Conservation (phyloP, 1,284 basidiomycete genomes). For the Leccinum subspadiceum region DNA sequence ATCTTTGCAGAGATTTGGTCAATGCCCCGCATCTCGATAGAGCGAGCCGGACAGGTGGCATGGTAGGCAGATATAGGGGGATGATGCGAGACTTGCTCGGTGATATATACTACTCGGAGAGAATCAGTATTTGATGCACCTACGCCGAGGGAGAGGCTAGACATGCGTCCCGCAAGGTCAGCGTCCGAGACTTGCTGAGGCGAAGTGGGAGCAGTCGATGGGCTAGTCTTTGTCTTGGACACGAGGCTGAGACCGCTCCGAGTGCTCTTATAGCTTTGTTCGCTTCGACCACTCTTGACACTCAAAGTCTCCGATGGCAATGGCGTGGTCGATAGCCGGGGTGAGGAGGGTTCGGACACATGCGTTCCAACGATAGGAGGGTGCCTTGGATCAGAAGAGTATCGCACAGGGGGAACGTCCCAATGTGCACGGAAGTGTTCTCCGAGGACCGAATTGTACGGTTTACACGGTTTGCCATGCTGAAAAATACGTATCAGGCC, state of each 20-base stretch:
- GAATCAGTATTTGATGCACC: slow-evolving; percentile 22
- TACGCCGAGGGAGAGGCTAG: slow-evolving; percentile 55
- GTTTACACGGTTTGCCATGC: slow-evolving; percentile 92
- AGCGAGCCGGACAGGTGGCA: slow-evolving; percentile 72
- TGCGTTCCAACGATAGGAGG: slow-evolving; percentile 49
- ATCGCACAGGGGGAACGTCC: slow-evolving; percentile 67
- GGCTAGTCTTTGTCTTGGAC: slow-evolving; percentile 47
- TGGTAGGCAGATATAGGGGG: slow-evolving; percentile 92
- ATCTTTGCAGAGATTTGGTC: slow-evolving; percentile 95
- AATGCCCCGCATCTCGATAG: slow-evolving; percentile 72
- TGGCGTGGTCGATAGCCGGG: slow-evolving; percentile 28
- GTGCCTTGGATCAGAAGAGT: slow-evolving; percentile 47
- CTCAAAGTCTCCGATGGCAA: slow-evolving; percentile 49
- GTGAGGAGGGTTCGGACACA: slow-evolving; percentile 33
- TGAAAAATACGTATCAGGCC: slow-evolving; percentile 28
- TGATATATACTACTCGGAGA: slow-evolving; percentile 69
- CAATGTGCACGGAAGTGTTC: slow-evolving; percentile 91
- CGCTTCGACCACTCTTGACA: slow-evolving; percentile 46
- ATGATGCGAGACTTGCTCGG: slow-evolving; percentile 93
- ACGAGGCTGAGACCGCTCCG: slow-evolving; percentile 53
- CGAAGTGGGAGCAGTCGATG: slow-evolving; percentile 59
- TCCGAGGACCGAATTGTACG: slow-evolving; percentile 92
- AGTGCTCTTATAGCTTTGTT: slow-evolving; percentile 54
- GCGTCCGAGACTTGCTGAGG: slow-evolving; percentile 41
- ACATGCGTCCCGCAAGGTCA: slow-evolving; percentile 52